Percentiles rank a stretch among this genome's conserved stretches.
phyloP scores from a whole-genome alignment of 208 protist genomes.

The Trypanosoma rangeli region DNA sequence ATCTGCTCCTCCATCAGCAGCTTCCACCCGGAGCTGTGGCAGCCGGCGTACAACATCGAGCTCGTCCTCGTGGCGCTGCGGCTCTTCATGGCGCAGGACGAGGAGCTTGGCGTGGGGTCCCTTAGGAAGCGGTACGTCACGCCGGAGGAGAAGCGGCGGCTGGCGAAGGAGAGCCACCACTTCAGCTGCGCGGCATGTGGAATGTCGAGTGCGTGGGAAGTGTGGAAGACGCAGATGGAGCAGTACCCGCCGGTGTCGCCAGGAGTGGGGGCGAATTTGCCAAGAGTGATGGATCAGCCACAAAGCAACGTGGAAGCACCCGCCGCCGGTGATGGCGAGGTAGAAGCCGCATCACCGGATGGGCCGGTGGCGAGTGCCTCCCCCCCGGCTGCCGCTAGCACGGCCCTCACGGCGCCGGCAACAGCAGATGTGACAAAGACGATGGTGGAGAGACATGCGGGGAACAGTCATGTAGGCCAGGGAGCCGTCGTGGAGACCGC shows the following conservation, averaged over 20 bases:
- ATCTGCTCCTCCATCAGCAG: conserved; percentile 89
- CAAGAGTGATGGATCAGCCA: conserved; percentile 11
- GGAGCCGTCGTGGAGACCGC: background rate
- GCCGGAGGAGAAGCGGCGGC: conserved; percentile 33
- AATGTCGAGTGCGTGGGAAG: conserved; percentile 16
- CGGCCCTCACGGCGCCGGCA: too few species aligned
- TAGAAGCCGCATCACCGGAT: too few species aligned
- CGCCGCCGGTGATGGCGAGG: background rate
- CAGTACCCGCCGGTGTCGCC: conserved; percentile 30
- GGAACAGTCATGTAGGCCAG: too few species aligned
- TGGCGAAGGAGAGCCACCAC: conserved; percentile 50
- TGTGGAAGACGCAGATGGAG: conserved; percentile 59
- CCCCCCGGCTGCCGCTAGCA: too few species aligned
- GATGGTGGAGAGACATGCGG: background rate
- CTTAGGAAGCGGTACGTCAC: conserved; percentile 43
- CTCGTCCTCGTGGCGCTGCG: conserved; percentile 72
- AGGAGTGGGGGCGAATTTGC: conserved; percentile 19
- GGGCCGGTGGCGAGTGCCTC: too few species aligned
- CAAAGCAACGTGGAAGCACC: background rate
- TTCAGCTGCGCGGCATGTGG: conserved; percentile 51
- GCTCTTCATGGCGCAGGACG: conserved; percentile 86
- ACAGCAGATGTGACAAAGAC: background rate
- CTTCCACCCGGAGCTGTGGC: conserved; percentile 91
- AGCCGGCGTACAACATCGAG: conserved; percentile 69
- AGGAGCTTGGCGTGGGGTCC: conserved; percentile 69